Percentiles rank a stretch among this genome's conserved stretches.
Conservation (phyloP, 2,329 filamentous ascomycete species). For the Beauveria asiatica region DNA sequence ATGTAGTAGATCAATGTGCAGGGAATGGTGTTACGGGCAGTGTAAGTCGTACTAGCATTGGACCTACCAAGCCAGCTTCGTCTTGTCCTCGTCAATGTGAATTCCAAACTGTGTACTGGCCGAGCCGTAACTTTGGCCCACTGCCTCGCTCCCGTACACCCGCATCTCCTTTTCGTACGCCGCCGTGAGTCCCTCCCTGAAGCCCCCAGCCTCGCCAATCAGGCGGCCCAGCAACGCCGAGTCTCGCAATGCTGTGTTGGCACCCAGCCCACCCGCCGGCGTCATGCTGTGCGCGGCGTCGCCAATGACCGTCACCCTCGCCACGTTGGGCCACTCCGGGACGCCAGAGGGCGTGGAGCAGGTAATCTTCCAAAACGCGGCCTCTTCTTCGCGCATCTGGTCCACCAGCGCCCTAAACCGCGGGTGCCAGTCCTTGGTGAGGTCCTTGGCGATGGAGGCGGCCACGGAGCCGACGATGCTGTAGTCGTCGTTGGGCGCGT, state of each 20-base stretch:
- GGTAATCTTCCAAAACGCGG: slow-evolving; percentile 60
- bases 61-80: not conserved
- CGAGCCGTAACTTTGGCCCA: slow-evolving; percentile 42
- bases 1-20: not conserved
- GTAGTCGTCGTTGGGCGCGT: slow-evolving; percentile 51
- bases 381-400: slow-evolving; percentile 45
- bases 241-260: slow-evolving; percentile 48
- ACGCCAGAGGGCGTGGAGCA: slow-evolving; percentile 52
- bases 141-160: slow-evolving; percentile 48
- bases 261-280: slow-evolving; percentile 46
- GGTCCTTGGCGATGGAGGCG: slow-evolving; percentile 46
- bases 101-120: slow-evolving; percentile 37
- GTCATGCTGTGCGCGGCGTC: slow-evolving; percentile 53
- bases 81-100: slow-evolving; percentile 34
- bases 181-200: slow-evolving; percentile 42
- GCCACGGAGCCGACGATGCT: slow-evolving; percentile 47
- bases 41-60: not conserved
- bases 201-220: slow-evolving; percentile 43
- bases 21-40: not conserved
- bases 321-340: slow-evolving; percentile 50
- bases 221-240: slow-evolving; percentile 45
- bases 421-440: slow-evolving; percentile 48
- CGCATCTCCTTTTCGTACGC: slow-evolving; percentile 56
- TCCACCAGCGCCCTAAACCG: slow-evolving; percentile 49
- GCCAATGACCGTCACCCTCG: slow-evolving; percentile 49